Base-by-base conservation (phyloP, 179 eudicot genomes). In the Silene vulgaris region DNA sequence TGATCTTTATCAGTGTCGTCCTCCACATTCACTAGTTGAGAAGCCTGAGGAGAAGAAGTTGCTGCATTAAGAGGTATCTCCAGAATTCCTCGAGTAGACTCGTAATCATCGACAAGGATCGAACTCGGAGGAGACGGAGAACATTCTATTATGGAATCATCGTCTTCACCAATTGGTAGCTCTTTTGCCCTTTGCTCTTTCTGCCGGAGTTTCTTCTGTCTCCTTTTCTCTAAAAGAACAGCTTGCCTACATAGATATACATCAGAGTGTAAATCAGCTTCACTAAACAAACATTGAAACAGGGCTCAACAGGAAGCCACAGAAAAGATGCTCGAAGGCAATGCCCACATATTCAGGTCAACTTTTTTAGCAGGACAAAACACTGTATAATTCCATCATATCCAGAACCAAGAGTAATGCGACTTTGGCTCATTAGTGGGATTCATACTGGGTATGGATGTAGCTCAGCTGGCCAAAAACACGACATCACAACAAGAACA, bases 151-250 rank as follows among this genome's bases (percentile, higher is more conserved):
- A 76, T 81, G 29, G 79, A 74, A 75, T 79, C 80, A 54, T 68
- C 76, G 52, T 65, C 79, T 79, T 83, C 88, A 52, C 40, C 86
- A 73, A 74, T 76, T 63, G 84, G 76, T 82, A 80, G 88, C 71
- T 85, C 89, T 82, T 83, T 95, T 63, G 76, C 87, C 80, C 85
- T 88, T 68, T 88, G 98, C 80, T 90, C 90, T 81, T 88, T 95
- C 83, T 87, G 99, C 71, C 96, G 78, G 61, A 95, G 90, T 81
- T 89, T 92, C 86, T 85, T 92, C 77, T 62, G 89, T 80, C 86
- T 86, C 80, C 90, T 90, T 87, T 82, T 93, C 77, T 93, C 99
- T 84, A 89, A 68, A 50, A 85, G 75, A 70, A 83, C 89, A 76
- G 93, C 92, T 89, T 85, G 93, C 89, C 98, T 96, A 75, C 11